Base-by-base conservation (phyloP, 208 protist species). In the Trypanosoma mega region DNA sequence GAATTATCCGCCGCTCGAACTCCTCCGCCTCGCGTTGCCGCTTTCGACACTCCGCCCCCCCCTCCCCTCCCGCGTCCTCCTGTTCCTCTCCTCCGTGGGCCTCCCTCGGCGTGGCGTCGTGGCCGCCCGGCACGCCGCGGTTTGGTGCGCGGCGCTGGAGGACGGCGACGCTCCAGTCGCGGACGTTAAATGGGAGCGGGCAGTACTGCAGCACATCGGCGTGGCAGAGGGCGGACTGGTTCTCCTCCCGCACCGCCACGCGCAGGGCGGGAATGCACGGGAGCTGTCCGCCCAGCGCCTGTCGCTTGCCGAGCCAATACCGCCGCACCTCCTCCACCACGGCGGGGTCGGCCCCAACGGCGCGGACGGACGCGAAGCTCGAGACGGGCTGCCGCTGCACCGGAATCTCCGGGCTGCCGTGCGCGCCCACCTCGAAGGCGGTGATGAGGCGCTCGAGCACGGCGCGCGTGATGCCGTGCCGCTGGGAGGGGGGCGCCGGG, bases 141-240 rank as follows among this genome's bases (percentile, higher is more conserved):
- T 16, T n/a, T 26, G 56, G 56, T 36, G 36, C 29, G 26, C 41
- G 33, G 4, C 76, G 65, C n/a, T 73, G 51, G 12, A 88, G 14
- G 6, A 82, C 69, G 1, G 77, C 41, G 8, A 81, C 76, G 24
- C 72, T 75, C 80, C 84, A 91, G 46, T 94, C 88, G 26, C 88
- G 76, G 41, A 69, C 48, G 53, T 86, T 92, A 48, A 94, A 94
- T 12, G 88, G 88, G 3, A 94, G 57, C 7, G 88, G 88, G 54
- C 82, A 94, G 63, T 92, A 82, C 5, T 79, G 76, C 26, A 92
- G 57, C 48, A 94, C 44, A 14, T 75, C 68, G 11, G 51, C 44
- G 34, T 78, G 74, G 51, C 80, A 82, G 3, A 82, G 62, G 18
- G 67, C 52, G n/a, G 63, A 31, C 60, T 87, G 76, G 43, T 85